Evolutionary conservation across 2,329 filamentous ascomycete species (phyloP), one percentile per base, ranked within the genome.

Genomic region (Fonsecaea pedrosoi): DNA sequence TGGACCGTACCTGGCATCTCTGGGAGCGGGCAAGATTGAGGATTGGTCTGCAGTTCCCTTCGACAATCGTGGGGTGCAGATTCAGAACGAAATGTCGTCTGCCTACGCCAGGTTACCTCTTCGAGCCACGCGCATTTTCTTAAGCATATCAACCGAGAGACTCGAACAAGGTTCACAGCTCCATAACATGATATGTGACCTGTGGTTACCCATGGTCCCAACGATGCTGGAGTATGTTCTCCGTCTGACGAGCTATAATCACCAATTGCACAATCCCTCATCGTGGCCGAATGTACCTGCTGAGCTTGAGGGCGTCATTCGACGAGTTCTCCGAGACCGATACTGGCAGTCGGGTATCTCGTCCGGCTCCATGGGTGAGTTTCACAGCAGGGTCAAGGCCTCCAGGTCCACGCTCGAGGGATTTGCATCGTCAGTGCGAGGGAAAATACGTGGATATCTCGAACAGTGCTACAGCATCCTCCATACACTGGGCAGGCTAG

Each of bases 341-440:
- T 99, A 99, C 77, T 99, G 95, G 95, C 95, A 99, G 82, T 92
- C 94, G 6, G 95, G 95, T 9, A 99, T 99, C 59, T 98, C 95
- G 0, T 91, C 90, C 69, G 95, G 96, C 32, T 98, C 92, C 73
- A 93, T 95, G 77, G 95, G 98, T 69, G 94, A 98, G 66, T 99
- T 99, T 77, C 98, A 97, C 78, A 91, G 92, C 37, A 88, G 92
- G 48, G 94, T 99, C 1, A 88, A 92, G 64, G 91, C 92, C 37
- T 97, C 95, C 64, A 96, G 93, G 78, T 87, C 86, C 48, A 97
- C 93, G 0, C 87, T 97, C 64, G 95, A 99, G 78, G 95, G 95
- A 0, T 91, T 99, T 69, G 94, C 94, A 5, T 98, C 94, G 0
- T 94, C 93, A 0, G 92, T 99, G 50, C 89, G 95, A 61, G 94